phyloP scores from a whole-genome alignment of 106 monocot genomes.

The Ottelia alismoides region DNA sequence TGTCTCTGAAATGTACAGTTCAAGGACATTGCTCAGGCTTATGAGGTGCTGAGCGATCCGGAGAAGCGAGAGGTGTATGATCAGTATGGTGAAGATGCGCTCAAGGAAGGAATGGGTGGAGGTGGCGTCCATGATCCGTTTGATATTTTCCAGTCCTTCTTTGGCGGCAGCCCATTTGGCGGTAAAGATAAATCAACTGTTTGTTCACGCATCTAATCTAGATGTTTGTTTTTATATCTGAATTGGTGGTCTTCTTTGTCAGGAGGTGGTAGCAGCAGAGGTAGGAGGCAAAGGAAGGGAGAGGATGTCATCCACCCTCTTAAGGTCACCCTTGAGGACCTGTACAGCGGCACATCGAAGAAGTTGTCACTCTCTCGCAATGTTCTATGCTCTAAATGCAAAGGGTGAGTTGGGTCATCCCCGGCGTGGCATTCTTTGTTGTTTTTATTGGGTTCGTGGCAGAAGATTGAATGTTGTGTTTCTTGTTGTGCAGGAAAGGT shows the following conservation, averaged over 20 bases:
- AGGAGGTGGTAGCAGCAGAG: slow-evolving; percentile 36
- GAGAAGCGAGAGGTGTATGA: slow-evolving; percentile 81
- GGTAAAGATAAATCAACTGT: slow-evolving; percentile 34
- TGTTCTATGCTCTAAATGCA: slow-evolving; percentile 55
- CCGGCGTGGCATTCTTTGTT: background rate
- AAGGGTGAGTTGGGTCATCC: slow-evolving; percentile 35
- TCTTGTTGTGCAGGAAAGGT: slow-evolving; percentile 61
- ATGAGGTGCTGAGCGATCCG: slow-evolving; percentile 72
- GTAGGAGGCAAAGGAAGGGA: slow-evolving; percentile 42
- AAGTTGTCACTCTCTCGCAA: slow-evolving; percentile 52
- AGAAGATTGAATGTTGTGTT: no score
- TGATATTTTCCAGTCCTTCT: slow-evolving; percentile 64
- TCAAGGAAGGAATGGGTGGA: slow-evolving; percentile 72
- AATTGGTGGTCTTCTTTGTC: background rate
- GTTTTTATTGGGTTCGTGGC: no score
- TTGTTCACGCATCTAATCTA: background rate
- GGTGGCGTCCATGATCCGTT: slow-evolving; percentile 52
- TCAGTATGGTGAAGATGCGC: slow-evolving; percentile 76
- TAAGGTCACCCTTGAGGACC: slow-evolving; percentile 57
- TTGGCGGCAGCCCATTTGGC: slow-evolving; percentile 49
- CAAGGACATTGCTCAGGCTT: slow-evolving; percentile 76
- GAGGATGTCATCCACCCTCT: slow-evolving; percentile 53
- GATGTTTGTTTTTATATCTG: background rate
- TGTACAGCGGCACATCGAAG: slow-evolving; percentile 57
- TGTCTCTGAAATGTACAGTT: no score